phyloP scores from a whole-genome alignment of 495 filamentous ascomycete genomes.

The Neurospora africana region DNA sequence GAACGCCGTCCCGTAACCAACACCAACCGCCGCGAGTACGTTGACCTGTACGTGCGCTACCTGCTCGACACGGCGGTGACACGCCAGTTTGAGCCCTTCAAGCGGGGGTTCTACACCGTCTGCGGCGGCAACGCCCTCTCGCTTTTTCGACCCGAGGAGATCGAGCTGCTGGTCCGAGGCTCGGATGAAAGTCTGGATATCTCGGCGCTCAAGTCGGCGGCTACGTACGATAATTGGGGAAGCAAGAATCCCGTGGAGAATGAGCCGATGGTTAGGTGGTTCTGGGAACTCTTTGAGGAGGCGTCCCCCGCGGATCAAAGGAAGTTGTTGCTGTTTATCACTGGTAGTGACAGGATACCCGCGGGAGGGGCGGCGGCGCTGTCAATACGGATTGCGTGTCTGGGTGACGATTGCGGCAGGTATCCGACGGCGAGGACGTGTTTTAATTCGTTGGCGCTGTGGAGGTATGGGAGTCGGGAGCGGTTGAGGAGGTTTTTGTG shows the following conservation, averaged over 20 bases:
- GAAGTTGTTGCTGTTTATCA: slow-evolving; percentile 76
- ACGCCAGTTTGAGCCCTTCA: slow-evolving; percentile 90
- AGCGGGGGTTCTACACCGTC: slow-evolving; percentile 88
- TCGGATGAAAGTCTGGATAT: slow-evolving; percentile 83
- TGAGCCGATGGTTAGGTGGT: slow-evolving; percentile 68
- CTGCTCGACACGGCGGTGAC: slow-evolving; percentile 68
- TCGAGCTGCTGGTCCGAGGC: slow-evolving; percentile 79
- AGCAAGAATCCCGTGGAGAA: slow-evolving; percentile 35
- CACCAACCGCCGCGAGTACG: slow-evolving; percentile 74
- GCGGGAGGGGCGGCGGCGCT: slow-evolving; percentile 82
- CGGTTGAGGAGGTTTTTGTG: slow-evolving; percentile 66
- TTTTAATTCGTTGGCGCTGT: slow-evolving; percentile 76
- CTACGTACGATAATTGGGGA: slow-evolving; percentile 73
- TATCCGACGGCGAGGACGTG: slow-evolving; percentile 87
- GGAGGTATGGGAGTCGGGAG: slow-evolving; percentile 54
- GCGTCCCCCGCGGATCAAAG: slow-evolving; percentile 60
- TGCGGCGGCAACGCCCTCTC: slow-evolving; percentile 84
- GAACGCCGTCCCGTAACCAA: slow-evolving; percentile 74
- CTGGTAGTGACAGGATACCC: slow-evolving; percentile 86
- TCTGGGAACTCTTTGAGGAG: slow-evolving; percentile 71
- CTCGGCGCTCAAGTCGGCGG: slow-evolving; percentile 61
- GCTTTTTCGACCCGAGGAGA: slow-evolving; percentile 89
- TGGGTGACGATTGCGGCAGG: slow-evolving; percentile 60
- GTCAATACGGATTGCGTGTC: slow-evolving; percentile 60
- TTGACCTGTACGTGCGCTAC: slow-evolving; percentile 76